A percentile compares a stretch with the other conserved stretches of the same genome.
Conservation (phyloP, 2,329 filamentous ascomycete species). For the Calonectria hongkongensis region DNA sequence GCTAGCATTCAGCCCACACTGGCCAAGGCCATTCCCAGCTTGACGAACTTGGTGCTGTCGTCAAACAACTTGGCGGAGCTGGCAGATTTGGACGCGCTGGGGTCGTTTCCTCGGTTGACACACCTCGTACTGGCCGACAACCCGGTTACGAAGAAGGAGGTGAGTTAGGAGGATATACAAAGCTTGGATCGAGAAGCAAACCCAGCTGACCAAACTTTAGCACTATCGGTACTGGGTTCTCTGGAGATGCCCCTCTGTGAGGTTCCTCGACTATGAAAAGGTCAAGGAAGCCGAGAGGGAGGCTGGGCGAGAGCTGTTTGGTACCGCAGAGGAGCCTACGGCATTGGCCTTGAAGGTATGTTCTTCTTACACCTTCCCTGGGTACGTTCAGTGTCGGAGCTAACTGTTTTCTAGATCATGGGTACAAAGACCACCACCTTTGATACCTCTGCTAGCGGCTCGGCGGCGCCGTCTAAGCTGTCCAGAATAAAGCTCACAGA, state of each 20-base stretch:
- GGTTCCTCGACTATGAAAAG: slow-evolving; percentile 94
- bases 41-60: slow-evolving; percentile 88
- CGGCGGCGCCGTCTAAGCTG: slow-evolving; percentile 74
- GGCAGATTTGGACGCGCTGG: slow-evolving; percentile 89
- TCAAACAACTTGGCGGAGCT: slow-evolving; percentile 89
- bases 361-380: no score
- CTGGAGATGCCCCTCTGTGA: slow-evolving; percentile 88
- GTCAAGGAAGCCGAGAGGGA: slow-evolving; percentile 90
- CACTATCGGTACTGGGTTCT: slow-evolving; percentile 95
- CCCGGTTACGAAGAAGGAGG: slow-evolving; percentile 94
- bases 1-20: slow-evolving; percentile 86
- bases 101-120: slow-evolving; percentile 80
- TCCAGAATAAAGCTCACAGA: slow-evolving; percentile 90
- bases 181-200: not conserved
- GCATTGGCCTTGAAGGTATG: slow-evolving; percentile 83
- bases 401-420: slow-evolving; percentile 77
- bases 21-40: slow-evolving; percentile 84
- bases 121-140: slow-evolving; percentile 91
- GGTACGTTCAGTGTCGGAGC: not conserved
- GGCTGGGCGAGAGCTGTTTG: slow-evolving; percentile 87
- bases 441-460: slow-evolving; percentile 70
- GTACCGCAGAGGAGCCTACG: slow-evolving; percentile 85
- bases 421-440: slow-evolving; percentile 87
- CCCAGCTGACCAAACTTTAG: slow-evolving; percentile 66
- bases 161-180: slow-evolving; percentile 65